A percentile compares a stretch with the other conserved stretches of the same genome.
Conservation (phyloP, 306 rosid species). For the Fagus crenata region DNA sequence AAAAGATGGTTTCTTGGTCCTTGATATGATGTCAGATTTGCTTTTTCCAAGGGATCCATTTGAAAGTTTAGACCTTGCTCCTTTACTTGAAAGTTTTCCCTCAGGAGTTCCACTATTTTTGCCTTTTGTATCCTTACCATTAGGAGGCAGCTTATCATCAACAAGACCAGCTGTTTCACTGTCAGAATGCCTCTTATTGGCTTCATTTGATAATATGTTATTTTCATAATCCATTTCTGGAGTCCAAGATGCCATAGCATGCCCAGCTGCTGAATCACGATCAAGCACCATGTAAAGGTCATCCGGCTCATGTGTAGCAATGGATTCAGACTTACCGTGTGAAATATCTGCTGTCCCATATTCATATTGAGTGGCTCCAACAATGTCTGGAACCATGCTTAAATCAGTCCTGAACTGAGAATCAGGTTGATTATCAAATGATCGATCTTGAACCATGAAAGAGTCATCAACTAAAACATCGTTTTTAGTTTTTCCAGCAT, state of each 20-base stretch:
- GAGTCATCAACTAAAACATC: constrained; percentile 73
- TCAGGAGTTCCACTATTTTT: constrained; percentile 44
- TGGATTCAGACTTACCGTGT: constrained; percentile 43
- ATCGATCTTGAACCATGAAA: constrained; percentile 76
- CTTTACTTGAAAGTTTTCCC: constrained; percentile 58
- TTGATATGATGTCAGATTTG: constrained; percentile 51
- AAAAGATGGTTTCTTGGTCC: constrained; percentile 56
- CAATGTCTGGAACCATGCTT: constrained; percentile 61
- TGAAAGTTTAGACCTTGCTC: constrained; percentile 51
- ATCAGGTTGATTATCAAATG: constrained; percentile 50
- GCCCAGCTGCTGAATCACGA: constrained; percentile 63
- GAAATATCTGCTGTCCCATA: constrained; percentile 43
- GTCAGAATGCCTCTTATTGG: constrained; percentile 41
- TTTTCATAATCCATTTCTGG: constrained; percentile 80
- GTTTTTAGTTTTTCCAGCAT: constrained; percentile 54
- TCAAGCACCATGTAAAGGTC: constrained; percentile 96
- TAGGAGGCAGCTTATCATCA: constrained; percentile 37
- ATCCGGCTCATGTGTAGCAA: constrained; percentile 62
- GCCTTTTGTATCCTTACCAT: constrained; percentile 28
- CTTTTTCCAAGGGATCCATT: constrained; percentile 62
- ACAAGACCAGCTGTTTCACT: constrained; percentile 26
- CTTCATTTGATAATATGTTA: constrained; percentile 41
- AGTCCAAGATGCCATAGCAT: constrained; percentile 59
- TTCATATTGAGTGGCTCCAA: constrained; percentile 52
- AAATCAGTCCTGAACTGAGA: constrained; percentile 56